Evolutionary conservation across 2,329 filamentous ascomycete genomes (phyloP), one percentile per base, ranked within the genome.

Genomic region (Scleromitrula shiraiana): DNA sequence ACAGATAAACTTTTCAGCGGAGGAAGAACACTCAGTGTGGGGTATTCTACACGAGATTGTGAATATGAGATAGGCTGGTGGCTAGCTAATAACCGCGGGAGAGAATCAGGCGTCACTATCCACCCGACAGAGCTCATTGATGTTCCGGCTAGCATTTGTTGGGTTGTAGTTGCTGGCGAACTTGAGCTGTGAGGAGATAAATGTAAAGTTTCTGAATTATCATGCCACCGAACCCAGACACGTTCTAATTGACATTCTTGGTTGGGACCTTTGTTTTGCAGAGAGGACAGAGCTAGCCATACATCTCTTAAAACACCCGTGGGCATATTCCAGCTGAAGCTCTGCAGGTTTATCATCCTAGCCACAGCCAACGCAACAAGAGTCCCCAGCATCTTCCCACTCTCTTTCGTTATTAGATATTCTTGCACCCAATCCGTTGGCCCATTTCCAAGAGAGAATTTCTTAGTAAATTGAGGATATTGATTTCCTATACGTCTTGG

Each of bases 251-350:
- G 82, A 59, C 82, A 82, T 33, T 77, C 73, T 39, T 78, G 71
- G 20, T 77, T 73, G 32, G 78, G 72, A 41, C 42, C 52, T 30
- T 57, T 54, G 57, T 85, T 76, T 32, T 78, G 80, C 10, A 89
- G 70, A 5, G 83, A 88, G 1, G 82, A 80, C 39, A 94, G 72
- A 19, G 86, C 82, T 61, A 88, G 77, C 77, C 88, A 93, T 23
- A 91, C 83, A 62, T 91, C 85, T 45, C 86, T 77, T 45, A 89
- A 68, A 15, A 93, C 83, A 1, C 87, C 88, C 0, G 87, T 93
- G 0, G 87, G 87, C 87, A 93, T 91, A 60, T 94, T 87, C 87
- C 87, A 93, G 3, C 87, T 74, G 60, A 93, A 93, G 0, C 80
- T 82, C 65, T 93, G 87, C 32, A 94, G 72, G 59, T 87, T 88